Evolutionary conservation across 1,284 basidiomycete genomes (phyloP).

Genomic region (Ustilago cynodontis): DNA sequence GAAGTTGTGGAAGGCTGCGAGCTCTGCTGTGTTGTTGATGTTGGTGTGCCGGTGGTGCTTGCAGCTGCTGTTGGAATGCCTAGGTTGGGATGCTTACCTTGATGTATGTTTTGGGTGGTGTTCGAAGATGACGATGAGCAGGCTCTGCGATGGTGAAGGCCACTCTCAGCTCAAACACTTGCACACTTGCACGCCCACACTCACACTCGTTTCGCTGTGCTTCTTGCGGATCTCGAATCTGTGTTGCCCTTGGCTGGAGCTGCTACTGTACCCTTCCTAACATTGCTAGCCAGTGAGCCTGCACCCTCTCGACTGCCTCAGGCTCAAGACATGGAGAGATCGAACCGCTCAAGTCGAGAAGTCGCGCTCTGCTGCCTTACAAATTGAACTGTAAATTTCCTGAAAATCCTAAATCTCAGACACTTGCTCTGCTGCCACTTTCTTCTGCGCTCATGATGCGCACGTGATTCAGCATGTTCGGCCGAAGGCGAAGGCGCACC

Average conservation of each 20-base stretch:
- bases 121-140: slow-evolving; percentile 35
- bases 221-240: neutral
- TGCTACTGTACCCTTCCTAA: neutral
- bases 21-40: slow-evolving; percentile 5
- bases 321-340: no score
- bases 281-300: neutral
- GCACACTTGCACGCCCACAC: neutral
- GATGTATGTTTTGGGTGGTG: slow-evolving; percentile 50
- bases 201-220: neutral
- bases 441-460: neutral
- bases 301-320: no score
- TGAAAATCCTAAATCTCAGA: neutral
- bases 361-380: slow-evolving; percentile 19
- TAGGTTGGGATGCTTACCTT: slow-evolving; percentile 42
- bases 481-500: neutral
- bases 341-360: no score
- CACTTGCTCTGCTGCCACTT: slow-evolving; percentile 11
- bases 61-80: slow-evolving; percentile 10
- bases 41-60: slow-evolving; percentile 7
- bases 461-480: slow-evolving; percentile 12
- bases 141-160: slow-evolving; percentile 23
- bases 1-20: neutral
- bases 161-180: slow-evolving; percentile 5
- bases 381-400: slow-evolving; percentile 3
- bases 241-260: neutral